Conservation (phyloP, 805 yeast genomes). For the Candida boidinii region DNA sequence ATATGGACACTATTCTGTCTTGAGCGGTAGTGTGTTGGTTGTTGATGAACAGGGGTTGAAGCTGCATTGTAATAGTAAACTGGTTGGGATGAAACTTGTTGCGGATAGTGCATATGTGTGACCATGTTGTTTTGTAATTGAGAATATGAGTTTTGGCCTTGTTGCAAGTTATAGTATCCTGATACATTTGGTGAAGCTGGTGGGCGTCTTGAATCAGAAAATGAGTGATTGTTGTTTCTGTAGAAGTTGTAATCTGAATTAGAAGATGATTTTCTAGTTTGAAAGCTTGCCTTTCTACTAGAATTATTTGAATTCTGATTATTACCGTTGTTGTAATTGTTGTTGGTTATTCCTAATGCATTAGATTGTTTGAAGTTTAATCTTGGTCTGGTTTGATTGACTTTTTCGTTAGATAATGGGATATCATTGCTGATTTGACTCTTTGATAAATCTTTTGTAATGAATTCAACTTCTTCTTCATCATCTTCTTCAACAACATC, state of each 20-base stretch:
- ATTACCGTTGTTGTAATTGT: neutral
- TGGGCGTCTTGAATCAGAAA: constrained; percentile 2
- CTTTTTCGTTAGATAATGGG: constrained; percentile 1
- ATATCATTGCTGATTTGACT: constrained; percentile 1
- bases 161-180: no score
- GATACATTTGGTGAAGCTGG: neutral
- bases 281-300: no score
- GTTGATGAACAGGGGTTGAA: no score
- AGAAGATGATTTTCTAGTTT: neutral
- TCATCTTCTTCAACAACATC: neutral
- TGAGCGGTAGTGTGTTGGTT: no score
- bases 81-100: no score
- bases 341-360: constrained; percentile 4
- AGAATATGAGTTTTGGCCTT: no score
- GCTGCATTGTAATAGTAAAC: no score
- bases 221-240: constrained; percentile 1
- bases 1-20: no score
- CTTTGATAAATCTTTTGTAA: no score
- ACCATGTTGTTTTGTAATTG: no score
- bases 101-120: no score
- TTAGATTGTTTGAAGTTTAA: constrained; percentile 1
- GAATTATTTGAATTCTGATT: no score
- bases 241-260: neutral
- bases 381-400: neutral
- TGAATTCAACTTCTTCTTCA: neutral